Evolutionary conservation across 495 filamentous ascomycete genomes (phyloP).

Genomic region (Daldinia grandis): DNA sequence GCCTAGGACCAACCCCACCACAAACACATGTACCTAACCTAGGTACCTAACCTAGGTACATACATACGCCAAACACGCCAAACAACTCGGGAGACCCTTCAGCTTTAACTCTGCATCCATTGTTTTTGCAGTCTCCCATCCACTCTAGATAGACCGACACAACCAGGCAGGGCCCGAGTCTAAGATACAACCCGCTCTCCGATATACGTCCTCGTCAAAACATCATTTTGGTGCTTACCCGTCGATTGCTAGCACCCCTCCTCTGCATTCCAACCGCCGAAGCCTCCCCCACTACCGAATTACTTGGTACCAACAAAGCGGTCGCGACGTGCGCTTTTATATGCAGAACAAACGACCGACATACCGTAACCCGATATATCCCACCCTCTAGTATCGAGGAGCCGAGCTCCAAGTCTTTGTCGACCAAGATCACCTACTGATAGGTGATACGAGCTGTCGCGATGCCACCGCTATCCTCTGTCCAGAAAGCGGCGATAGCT

Average conservation of each 20-base stretch:
- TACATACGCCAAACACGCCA: background rate
- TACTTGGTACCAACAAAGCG: background rate
- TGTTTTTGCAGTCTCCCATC: background rate
- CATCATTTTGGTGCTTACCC: background rate
- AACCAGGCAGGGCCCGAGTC: background rate
- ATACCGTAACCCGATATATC: background rate
- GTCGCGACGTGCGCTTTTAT: background rate
- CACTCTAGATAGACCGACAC: background rate
- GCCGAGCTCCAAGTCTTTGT: background rate
- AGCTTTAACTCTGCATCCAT: background rate
- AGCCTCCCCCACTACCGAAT: background rate
- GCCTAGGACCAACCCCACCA: background rate
- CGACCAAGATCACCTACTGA: background rate
- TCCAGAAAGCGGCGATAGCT: slow-evolving; percentile 60
- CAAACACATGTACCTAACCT: too few species aligned
- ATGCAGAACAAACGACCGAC: background rate
- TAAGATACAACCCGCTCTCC: background rate
- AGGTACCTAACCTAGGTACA: background rate
- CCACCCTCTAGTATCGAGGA: background rate
- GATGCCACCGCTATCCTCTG: slow-evolving; percentile 56
- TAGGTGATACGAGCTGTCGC: slow-evolving; percentile 12
- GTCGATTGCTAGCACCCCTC: background rate
- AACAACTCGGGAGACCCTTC: background rate
- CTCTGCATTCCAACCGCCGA: background rate
- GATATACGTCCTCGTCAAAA: background rate